Evolutionary conservation across 2,329 filamentous ascomycete species (phyloP).

Genomic region (Lachnellula willkommii): DNA sequence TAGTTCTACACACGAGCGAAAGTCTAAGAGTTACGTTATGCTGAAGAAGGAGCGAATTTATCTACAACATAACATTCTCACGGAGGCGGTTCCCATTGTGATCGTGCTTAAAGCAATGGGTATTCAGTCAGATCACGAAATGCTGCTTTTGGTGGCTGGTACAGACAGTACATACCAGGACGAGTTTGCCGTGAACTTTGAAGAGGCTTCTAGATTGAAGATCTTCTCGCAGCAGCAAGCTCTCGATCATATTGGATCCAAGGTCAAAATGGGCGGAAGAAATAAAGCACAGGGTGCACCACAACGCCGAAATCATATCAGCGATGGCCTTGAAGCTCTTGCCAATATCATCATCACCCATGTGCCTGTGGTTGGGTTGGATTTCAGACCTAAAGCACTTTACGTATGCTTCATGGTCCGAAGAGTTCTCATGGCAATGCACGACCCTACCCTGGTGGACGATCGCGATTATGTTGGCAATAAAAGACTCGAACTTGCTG

Average conservation of each 20-base stretch:
- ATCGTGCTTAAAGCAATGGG: constrained; percentile 91
- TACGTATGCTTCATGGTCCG: constrained; percentile 97
- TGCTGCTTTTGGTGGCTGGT: constrained; percentile 84
- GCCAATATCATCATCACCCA: constrained; percentile 92
- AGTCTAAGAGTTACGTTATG: constrained; percentile 95
- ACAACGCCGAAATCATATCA: constrained; percentile 71
- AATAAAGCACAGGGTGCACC: constrained; percentile 45
- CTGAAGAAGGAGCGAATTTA: constrained; percentile 89
- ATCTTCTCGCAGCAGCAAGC: constrained; percentile 94
- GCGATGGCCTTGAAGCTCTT: constrained; percentile 88
- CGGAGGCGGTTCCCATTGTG: constrained; percentile 91
- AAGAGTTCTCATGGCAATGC: constrained; percentile 89
- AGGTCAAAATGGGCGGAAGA: constrained; percentile 79
- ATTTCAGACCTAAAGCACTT: constrained; percentile 94
- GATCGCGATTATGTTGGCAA: constrained; percentile 98
- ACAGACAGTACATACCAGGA: constrained; percentile 87
- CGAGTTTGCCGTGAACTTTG: constrained; percentile 91
- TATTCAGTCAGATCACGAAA: constrained; percentile 90
- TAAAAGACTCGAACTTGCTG: constrained; percentile 90
- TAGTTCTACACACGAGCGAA: constrained; percentile 94
- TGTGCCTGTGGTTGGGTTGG: constrained; percentile 82
- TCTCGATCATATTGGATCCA: constrained; percentile 80
- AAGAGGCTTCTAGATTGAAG: constrained; percentile 77
- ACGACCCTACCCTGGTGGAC: constrained; percentile 84
- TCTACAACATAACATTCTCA: constrained; percentile 86